Evolutionary conservation across 2,329 filamentous ascomycete species (phyloP), one percentile per base, ranked within the genome.

Genomic region (Fusarium proliferatum): DNA sequence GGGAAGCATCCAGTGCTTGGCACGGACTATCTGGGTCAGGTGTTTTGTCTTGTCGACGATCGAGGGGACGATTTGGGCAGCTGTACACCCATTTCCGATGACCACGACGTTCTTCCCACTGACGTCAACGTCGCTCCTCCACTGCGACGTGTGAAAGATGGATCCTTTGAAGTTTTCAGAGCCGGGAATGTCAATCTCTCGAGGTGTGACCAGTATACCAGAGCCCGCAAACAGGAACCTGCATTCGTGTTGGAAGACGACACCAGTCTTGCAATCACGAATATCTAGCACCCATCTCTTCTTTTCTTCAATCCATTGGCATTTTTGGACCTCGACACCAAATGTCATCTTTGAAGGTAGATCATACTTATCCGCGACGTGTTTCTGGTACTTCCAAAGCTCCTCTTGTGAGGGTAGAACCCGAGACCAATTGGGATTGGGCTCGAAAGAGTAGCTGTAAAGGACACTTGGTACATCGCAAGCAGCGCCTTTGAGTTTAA

Each of bases 1-100:
- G 6, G 60, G 60, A 6, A 57, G 33, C 17, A 57, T 57, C 60
- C 49, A 62, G 16, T 62, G 49, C 12, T 62, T 62, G 21, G 49
- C 30, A 33, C 49, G 49, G 33, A 62, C 11, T 33, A 62, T 57
- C 13, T 62, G 49, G 0, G 60, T 57, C 11, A 62, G 23, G 26
- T 45, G 39, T 0, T 39, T 45, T 21, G 26, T 43, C 26, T 57
- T 33, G 9, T 57, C 41, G 4, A 57, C 51, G 1, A 57, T 33
- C 1, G 60, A 56, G 0, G 49, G 60, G 26, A 62, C 33, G 1
- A 57, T 39, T 15, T 62, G 60, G 9, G 51, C 60, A 41, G 49
- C 51, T 56, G 49, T 62, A 3, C 60, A 62, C 0, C 60, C 60
- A 34, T 62, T 62, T 2, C 60, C 60, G 16, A 62, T 62, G 21